These are phyloP conservation scores for Primulina huaijiensis DNA, from an alignment of 257 asterid species.

Conservation along the genomic window DNA sequence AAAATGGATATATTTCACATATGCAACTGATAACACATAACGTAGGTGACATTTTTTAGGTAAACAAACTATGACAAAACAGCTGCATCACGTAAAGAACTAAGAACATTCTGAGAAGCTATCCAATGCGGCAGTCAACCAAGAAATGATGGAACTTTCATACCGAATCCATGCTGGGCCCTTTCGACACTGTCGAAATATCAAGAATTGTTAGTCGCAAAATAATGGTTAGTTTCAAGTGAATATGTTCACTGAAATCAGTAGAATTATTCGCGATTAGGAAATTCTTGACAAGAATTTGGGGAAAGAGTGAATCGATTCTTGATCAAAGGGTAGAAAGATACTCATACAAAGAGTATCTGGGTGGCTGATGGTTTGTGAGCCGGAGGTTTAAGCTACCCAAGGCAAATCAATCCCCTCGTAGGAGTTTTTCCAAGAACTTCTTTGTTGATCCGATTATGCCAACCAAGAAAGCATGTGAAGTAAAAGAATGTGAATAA, in stretches of 20 bases:
- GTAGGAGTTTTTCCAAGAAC: too few relatives aligned
- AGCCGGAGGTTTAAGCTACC: too few relatives aligned
- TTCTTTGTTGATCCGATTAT: too few relatives aligned
- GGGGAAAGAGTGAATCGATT: neutral
- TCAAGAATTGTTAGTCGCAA: neutral
- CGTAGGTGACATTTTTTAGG: neutral
- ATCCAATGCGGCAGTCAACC: conserved; percentile 35
- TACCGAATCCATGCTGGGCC: conserved; percentile 86
- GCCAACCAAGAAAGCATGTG: neutral
- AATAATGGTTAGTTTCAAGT: neutral
- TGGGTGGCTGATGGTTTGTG: too few relatives aligned
- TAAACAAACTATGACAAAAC: neutral
- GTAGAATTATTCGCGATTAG: neutral
- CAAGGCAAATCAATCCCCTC: too few relatives aligned
- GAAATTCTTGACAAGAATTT: neutral
- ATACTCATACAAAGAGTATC: neutral
- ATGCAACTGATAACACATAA: neutral
- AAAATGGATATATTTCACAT: neutral
- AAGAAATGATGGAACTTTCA: conserved; percentile 67
- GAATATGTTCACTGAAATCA: neutral
- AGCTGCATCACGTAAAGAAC: neutral
- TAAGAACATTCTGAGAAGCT: conserved; percentile 10
- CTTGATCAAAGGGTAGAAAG: neutral
- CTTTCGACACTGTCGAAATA: conserved; percentile 66
- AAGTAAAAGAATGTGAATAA: neutral